Conservation (phyloP, 345 rosid genomes). For the Tarenaya hassleriana region DNA sequence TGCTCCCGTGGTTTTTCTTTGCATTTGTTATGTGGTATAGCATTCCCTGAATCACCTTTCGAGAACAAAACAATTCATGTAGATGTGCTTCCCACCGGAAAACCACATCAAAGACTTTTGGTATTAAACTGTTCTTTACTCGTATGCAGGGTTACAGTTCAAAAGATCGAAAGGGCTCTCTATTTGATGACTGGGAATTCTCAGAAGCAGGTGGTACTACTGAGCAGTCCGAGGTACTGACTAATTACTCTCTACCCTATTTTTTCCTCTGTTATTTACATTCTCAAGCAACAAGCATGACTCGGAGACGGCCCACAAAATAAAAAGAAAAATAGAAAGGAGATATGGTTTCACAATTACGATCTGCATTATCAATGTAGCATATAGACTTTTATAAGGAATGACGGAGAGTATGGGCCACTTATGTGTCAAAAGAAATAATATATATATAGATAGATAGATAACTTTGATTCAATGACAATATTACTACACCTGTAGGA, state of each 20-base stretch:
- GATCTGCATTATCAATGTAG: conserved; percentile 7
- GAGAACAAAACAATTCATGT: neutral
- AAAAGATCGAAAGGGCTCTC: conserved; percentile 63
- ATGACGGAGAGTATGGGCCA: neutral
- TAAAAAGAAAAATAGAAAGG: neutral
- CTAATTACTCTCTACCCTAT: conserved; percentile 15
- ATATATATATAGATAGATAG: neutral
- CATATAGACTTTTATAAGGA: conserved; percentile 9
- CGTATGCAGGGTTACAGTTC: conserved; percentile 73
- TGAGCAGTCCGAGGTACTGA: conserved; percentile 66
- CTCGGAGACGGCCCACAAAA: neutral
- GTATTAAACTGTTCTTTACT: conserved; percentile 4
- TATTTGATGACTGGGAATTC: conserved; percentile 89
- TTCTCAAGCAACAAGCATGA: conserved; percentile 12
- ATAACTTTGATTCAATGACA: neutral
- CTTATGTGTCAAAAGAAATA: neutral
- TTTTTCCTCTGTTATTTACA: neutral
- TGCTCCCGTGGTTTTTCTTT: neutral
- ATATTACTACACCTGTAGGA: no score
- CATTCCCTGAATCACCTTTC: neutral
- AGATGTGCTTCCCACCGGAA: neutral
- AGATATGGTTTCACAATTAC: conserved; percentile 3
- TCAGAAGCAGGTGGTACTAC: conserved; percentile 57
- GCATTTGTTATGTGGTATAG: neutral
- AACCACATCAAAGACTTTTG: neutral